Conservation (phyloP, 768 basidiomycete species). For the Amanita polypyramis region DNA sequence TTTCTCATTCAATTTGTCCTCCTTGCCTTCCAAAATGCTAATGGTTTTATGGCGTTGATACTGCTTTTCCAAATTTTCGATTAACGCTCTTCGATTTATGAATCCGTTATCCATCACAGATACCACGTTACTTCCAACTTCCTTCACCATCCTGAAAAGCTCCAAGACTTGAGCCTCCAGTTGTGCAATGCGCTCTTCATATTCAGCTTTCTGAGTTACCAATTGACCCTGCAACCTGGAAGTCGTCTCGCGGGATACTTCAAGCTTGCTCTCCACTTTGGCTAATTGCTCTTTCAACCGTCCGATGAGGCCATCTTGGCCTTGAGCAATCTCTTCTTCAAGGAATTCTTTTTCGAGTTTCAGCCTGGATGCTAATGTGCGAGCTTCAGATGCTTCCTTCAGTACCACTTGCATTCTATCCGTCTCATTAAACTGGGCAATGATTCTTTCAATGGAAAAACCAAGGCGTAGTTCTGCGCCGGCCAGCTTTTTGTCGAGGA, state of each 20-base stretch:
- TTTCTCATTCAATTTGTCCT: conserved; percentile 20
- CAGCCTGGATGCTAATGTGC: conserved; percentile 49
- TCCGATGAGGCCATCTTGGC: conserved; percentile 78
- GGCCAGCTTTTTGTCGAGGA: conserved; percentile 82
- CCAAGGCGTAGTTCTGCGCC: conserved; percentile 82
- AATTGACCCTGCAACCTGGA: conserved; percentile 68
- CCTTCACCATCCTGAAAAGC: conserved; percentile 87
- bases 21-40: conserved; percentile 71
- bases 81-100: conserved; percentile 67
- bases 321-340: conserved; percentile 72
- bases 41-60: conserved; percentile 80
- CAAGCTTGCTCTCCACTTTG: conserved; percentile 68
- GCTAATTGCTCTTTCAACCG: conserved; percentile 62
- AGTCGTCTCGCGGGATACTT: conserved; percentile 69
- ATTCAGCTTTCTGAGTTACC: conserved; percentile 63
- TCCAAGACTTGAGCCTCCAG: conserved; percentile 91
- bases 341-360: conserved; percentile 77
- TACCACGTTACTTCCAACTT: conserved; percentile 69
- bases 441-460: conserved; percentile 79
- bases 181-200: conserved; percentile 81
- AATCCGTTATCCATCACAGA: conserved; percentile 57
- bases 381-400: conserved; percentile 63
- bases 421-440: conserved; percentile 84
- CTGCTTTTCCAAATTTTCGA: conserved; percentile 71
- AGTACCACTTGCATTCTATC: conserved; percentile 74